These are phyloP conservation scores for Fusarium armeniacum DNA, from an alignment of 2,329 filamentous ascomycete species.

Conservation along the genomic window DNA sequence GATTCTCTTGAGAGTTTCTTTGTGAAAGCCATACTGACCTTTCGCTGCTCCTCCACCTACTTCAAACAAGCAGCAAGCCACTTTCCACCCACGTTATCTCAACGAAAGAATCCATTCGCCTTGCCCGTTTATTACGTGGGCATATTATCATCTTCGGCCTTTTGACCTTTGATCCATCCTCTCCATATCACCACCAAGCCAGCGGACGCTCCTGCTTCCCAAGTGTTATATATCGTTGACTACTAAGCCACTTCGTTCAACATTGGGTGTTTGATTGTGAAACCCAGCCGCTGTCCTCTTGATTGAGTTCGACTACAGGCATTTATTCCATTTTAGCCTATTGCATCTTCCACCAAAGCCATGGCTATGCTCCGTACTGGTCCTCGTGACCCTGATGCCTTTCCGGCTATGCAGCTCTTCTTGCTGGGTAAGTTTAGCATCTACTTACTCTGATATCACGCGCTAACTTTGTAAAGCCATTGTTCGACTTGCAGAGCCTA, in stretches of 20 bases:
- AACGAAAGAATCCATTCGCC: constrained; percentile 11
- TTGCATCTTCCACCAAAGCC: constrained; percentile 50
- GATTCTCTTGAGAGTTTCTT: constrained; percentile 29
- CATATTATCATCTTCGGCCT: not conserved
- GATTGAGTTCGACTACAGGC: constrained; percentile 11
- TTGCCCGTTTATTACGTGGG: constrained; percentile 5
- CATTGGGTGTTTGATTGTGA: constrained; percentile 11
- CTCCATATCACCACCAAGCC: constrained; percentile 8
- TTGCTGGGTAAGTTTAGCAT: constrained; percentile 76
- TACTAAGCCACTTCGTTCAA: constrained; percentile 7
- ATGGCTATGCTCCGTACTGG: constrained; percentile 68
- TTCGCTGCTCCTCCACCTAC: constrained; percentile 8
- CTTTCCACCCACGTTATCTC: constrained; percentile 2
- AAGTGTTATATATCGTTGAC: constrained; percentile 2
- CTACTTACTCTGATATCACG: constrained; percentile 66
- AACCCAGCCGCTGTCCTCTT: constrained; percentile 17
- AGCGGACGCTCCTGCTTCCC: constrained; percentile 8
- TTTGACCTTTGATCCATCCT: constrained; percentile 8
- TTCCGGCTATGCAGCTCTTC: constrained; percentile 86
- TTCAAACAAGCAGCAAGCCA: constrained; percentile 20
- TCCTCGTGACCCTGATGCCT: constrained; percentile 76
- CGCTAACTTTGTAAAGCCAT: constrained; percentile 71
- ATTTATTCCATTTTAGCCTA: constrained; percentile 11
- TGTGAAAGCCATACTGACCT: constrained; percentile 30
- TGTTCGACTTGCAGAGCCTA: constrained; percentile 91